phyloP scores from a whole-genome alignment of 179 eudicot species.

The Sideroxylon spinosum region DNA sequence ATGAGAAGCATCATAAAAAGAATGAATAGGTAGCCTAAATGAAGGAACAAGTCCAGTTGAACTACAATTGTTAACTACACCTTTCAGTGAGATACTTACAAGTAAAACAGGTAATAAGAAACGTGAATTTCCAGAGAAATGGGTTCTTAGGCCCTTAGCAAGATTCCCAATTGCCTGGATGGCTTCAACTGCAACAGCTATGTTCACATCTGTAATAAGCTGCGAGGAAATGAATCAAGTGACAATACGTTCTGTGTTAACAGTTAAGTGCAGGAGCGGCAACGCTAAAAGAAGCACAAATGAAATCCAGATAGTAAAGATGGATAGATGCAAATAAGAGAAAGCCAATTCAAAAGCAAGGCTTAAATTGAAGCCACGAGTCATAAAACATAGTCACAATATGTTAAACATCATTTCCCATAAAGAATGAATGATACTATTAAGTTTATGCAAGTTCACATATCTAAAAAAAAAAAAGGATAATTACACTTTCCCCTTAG shows the following conservation, averaged over 20 bases:
- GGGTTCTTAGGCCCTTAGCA: conserved; percentile 78
- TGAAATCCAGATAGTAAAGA: too few relatives aligned
- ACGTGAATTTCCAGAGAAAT: conserved; percentile 83
- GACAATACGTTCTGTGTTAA: neutral
- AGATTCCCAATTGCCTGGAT: conserved; percentile 97
- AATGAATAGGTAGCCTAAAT: neutral
- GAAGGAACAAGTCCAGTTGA: neutral
- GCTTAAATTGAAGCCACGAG: too few relatives aligned
- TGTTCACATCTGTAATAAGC: conserved; percentile 91
- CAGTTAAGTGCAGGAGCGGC: neutral
- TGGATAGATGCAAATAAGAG: too few relatives aligned
- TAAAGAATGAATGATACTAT: neutral
- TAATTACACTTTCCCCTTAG: too few relatives aligned
- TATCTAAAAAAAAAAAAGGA: neutral
- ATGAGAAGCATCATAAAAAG: too few relatives aligned
- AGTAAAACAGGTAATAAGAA: conserved; percentile 83
- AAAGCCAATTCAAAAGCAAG: too few relatives aligned
- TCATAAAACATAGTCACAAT: too few relatives aligned
- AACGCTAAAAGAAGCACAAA: neutral
- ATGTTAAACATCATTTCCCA: neutral
- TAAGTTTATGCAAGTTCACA: neutral
- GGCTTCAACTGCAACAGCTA: conserved; percentile 95
- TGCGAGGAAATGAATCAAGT: conserved; percentile 26
- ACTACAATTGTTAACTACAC: too few relatives aligned
- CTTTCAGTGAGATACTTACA: conserved; percentile 41